These are phyloP conservation scores for Xylaria cubensis DNA, from an alignment of 495 filamentous ascomycete genomes.

Conservation along the genomic window DNA sequence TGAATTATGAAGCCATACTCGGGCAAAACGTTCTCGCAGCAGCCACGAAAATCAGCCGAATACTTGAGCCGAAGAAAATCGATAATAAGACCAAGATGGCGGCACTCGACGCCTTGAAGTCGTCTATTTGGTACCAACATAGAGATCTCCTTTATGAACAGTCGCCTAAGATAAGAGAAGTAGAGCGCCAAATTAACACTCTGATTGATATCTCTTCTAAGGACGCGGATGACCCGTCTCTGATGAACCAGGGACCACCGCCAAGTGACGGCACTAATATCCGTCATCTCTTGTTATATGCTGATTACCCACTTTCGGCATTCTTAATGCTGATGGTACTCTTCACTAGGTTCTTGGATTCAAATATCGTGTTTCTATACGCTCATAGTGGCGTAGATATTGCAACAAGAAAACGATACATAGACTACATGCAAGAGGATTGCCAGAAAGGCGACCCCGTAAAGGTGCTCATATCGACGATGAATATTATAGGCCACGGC, in stretches of 20 bases:
- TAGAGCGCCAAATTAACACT: not conserved
- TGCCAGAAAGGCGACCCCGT: not conserved
- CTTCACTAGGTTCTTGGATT: not conserved
- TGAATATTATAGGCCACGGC: not conserved
- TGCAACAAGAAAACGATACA: not conserved
- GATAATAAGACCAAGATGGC: not conserved
- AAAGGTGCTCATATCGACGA: slow-evolving; percentile 2
- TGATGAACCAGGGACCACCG: not conserved
- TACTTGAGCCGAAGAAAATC: not conserved
- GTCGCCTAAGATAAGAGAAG: not conserved
- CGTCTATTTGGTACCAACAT: not conserved
- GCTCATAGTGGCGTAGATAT: not conserved
- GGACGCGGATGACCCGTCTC: not conserved
- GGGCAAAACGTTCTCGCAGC: not conserved
- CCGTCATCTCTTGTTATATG: not conserved
- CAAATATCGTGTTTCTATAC: not conserved
- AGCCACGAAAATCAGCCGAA: not conserved
- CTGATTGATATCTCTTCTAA: not conserved
- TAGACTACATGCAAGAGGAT: not conserved
- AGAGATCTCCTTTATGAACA: not conserved
- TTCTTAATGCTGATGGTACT: slow-evolving; percentile 1
- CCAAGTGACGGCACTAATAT: not conserved
- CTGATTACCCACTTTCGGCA: not conserved
- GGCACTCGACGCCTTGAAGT: not conserved
- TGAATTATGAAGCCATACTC: not conserved